Conservation (phyloP, 2,329 filamentous ascomycete genomes). For the Immersiporthe knoxdaviesiana region DNA sequence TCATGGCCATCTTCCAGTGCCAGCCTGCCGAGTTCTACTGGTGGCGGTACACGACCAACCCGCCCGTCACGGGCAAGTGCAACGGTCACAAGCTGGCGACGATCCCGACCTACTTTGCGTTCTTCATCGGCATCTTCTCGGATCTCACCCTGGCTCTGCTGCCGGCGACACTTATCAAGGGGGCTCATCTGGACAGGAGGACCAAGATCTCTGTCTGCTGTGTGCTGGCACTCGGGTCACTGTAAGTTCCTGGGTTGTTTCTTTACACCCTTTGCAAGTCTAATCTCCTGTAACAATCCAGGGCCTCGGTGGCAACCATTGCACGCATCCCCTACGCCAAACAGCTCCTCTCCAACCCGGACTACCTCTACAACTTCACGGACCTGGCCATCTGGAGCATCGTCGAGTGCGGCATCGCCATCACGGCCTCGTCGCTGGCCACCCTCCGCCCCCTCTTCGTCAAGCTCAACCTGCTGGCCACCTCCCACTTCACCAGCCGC, state of each 20-base stretch:
- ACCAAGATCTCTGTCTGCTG: conserved; percentile 38
- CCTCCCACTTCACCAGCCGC: conserved; percentile 21
- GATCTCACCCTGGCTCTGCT: conserved; percentile 44
- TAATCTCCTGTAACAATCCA: conserved; percentile 27
- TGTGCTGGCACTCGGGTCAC: conserved; percentile 40
- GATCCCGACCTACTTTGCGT: conserved; percentile 41
- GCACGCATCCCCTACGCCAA: conserved; percentile 48
- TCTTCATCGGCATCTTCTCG: conserved; percentile 39
- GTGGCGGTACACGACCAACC: conserved; percentile 38
- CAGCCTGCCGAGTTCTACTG: conserved; percentile 44
- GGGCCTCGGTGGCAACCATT: conserved; percentile 47
- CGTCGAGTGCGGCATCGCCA: conserved; percentile 46
- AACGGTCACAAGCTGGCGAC: conserved; percentile 37
- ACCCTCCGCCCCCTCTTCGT: conserved; percentile 37
- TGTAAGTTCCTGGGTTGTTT: conserved; percentile 39
- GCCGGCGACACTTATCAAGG: conserved; percentile 42
- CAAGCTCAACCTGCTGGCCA: conserved; percentile 23
- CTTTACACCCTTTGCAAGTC: not conserved
- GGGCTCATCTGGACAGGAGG: conserved; percentile 40
- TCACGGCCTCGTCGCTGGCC: conserved; percentile 44
- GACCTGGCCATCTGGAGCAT: conserved; percentile 50
- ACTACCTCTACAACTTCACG: conserved; percentile 46
- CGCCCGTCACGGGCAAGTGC: conserved; percentile 38
- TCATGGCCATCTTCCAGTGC: conserved; percentile 45
- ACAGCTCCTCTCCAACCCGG: conserved; percentile 39